Conservation (phyloP, 2,329 filamentous ascomycete species). For the Exophiala bonariae region DNA sequence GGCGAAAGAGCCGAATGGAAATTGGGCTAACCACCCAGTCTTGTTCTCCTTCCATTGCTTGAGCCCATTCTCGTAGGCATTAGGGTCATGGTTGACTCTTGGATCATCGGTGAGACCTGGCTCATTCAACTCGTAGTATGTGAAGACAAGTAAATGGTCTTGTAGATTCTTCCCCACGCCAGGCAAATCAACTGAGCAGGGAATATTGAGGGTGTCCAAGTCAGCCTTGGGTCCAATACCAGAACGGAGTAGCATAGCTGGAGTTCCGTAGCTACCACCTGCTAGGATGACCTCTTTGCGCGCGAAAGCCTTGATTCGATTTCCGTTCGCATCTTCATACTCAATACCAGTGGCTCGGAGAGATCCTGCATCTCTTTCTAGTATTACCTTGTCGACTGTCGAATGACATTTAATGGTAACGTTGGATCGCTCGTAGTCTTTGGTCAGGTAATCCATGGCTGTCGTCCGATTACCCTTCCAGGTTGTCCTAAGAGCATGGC, state of each 20-base stretch:
- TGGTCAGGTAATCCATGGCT: conserved; percentile 54
- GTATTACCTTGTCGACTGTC: conserved; percentile 53
- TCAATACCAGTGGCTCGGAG: conserved; percentile 42
- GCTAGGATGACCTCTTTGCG: conserved; percentile 44
- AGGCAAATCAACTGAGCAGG: conserved; percentile 44
- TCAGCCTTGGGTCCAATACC: conserved; percentile 51
- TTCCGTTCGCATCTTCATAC: conserved; percentile 43
- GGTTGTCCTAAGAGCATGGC: conserved; percentile 55
- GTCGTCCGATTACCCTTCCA: conserved; percentile 54
- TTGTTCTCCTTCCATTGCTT: conserved; percentile 58
- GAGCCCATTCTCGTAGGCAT: conserved; percentile 51
- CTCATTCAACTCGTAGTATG: conserved; percentile 60
- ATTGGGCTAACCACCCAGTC: conserved; percentile 58
- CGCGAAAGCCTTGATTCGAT: conserved; percentile 36
- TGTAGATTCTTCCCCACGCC: conserved; percentile 56
- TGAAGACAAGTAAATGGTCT: conserved; percentile 57
- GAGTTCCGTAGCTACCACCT: conserved; percentile 50
- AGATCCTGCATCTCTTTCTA: no score
- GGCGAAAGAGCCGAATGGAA: conserved; percentile 63
- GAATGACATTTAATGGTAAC: no score
- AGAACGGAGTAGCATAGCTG: conserved; percentile 53
- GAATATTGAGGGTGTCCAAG: conserved; percentile 44
- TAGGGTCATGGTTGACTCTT: conserved; percentile 54
- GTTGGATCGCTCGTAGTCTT: no score
- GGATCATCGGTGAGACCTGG: conserved; percentile 57